These are phyloP conservation scores for Megacollybia marginata DNA, from an alignment of 768 basidiomycete species.

Conservation along the genomic window DNA sequence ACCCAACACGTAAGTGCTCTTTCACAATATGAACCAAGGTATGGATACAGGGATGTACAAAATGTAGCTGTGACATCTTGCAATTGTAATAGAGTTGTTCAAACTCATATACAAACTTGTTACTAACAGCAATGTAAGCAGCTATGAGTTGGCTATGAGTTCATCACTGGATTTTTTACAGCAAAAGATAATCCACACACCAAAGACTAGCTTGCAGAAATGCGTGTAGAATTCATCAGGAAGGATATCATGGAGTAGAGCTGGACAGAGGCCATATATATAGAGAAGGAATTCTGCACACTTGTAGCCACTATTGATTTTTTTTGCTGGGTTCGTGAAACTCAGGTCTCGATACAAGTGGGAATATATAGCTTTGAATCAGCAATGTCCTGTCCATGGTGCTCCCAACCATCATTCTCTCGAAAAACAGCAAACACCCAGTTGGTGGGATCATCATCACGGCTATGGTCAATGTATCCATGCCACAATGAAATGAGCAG, in stretches of 20 bases:
- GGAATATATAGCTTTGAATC: conserved; percentile 6
- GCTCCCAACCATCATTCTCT: conserved; percentile 6
- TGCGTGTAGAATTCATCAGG: conserved; percentile 12
- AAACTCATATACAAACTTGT: conserved; percentile 8
- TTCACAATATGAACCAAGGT: conserved; percentile 18
- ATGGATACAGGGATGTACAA: conserved; percentile 24
- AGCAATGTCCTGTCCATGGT: conserved; percentile 9
- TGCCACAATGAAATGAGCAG: conserved; percentile 8
- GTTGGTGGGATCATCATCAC: not conserved
- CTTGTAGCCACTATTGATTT: conserved; percentile 17
- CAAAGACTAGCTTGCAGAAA: conserved; percentile 25
- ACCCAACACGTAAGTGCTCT: conserved; percentile 18
- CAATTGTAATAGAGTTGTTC: conserved; percentile 11
- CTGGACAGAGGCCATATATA: conserved; percentile 6
- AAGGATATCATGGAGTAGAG: conserved; percentile 3
- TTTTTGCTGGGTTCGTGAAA: conserved; percentile 20
- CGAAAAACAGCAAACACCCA: conserved; percentile 20
- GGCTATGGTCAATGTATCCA: conserved; percentile 5
- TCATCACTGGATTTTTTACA: not conserved
- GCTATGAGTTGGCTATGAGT: no score
- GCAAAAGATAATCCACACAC: conserved; percentile 17
- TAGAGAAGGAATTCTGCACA: conserved; percentile 8
- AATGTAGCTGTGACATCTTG: conserved; percentile 17
- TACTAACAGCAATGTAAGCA: not conserved
- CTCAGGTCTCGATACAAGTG: conserved; percentile 15